Base-by-base conservation (phyloP, 495 filamentous ascomycete species). In the Jackrogersella minutella region DNA sequence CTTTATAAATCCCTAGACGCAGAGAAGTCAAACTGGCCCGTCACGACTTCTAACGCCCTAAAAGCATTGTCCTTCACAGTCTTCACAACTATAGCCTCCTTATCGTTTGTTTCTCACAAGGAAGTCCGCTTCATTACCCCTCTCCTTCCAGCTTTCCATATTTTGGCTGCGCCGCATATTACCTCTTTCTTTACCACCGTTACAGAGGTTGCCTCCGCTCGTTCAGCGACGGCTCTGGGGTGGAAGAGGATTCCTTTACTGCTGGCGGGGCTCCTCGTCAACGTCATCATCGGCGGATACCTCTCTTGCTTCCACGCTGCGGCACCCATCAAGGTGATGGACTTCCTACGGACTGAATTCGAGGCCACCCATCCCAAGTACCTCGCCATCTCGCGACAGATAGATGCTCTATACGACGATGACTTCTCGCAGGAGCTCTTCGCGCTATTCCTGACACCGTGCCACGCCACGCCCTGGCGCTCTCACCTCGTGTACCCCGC, bases 121-220 rank as follows among this genome's bases (percentile, higher is more conserved):
- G 95, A 99, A 85, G 91, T 97, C 62, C 92, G 95, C 66, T 99
- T 99, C 79, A 90, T 98, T 65, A 97, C 97, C 72, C 96, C 95
- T 4, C 85, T 98, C 36, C 83, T 99, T 0, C 95, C 95, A 3
- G 81, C 89, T 14, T 82, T 99, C 11, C 93, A 97, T 73, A 80
- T 96, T 64, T 81, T 98, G 41, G 84, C 90, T 4, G 91, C 92
- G 0, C 83, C 86, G 2, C 84, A 88, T 16, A 76, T 91, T 17
- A 79, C 85, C 2, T 78, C 81, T 22, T 93, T 90, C 78, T 93
- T 93, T 70, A 81, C 81, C 7, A 62, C 71, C 24, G 22, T 65
- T 40, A 52, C 66, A 19, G 41, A 51, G 24, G 53, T 64, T 70
- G 47, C 69, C 21, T 59, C 58, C 10, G 14, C 58, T 28, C 58